phyloP scores from a whole-genome alignment of 257 asterid species.

The Striga asiatica region DNA sequence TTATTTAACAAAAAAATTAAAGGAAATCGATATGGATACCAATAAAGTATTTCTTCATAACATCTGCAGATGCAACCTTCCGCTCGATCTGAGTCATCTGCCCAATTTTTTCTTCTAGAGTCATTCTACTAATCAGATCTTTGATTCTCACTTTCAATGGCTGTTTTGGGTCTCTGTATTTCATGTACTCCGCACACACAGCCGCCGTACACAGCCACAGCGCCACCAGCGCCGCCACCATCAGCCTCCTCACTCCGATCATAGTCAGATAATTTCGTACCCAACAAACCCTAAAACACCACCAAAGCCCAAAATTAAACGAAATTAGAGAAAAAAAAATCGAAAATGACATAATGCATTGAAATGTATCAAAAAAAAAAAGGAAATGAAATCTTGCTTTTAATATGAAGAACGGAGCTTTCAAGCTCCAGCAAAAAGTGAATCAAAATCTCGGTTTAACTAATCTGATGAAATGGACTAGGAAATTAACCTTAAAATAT shows the following conservation, averaged over 20 bases:
- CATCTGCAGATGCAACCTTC: slow-evolving; percentile 18
- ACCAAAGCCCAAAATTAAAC: background rate
- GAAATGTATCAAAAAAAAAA: too few relatives aligned
- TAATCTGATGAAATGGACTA: too few relatives aligned
- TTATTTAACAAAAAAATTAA: too few relatives aligned
- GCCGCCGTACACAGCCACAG: slow-evolving; percentile 25
- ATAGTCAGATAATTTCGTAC: background rate
- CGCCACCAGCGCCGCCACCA: slow-evolving; percentile 25
- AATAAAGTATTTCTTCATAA: slow-evolving; percentile 21
- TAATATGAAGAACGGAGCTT: too few relatives aligned
- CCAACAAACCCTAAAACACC: slow-evolving; percentile 10
- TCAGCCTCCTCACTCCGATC: slow-evolving; percentile 16
- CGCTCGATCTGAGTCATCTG: slow-evolving; percentile 43
- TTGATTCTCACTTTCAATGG: slow-evolving; percentile 24
- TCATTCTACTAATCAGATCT: slow-evolving; percentile 30
- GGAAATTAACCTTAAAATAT: background rate
- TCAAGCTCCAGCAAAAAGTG: too few relatives aligned
- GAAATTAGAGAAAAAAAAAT: background rate
- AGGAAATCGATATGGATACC: too few relatives aligned
- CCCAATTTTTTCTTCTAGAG: slow-evolving; percentile 35
- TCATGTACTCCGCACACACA: slow-evolving; percentile 21
- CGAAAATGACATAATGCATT: too few relatives aligned
- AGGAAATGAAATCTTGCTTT: too few relatives aligned
- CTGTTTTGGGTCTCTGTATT: slow-evolving; percentile 29
- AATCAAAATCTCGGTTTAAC: too few relatives aligned